Evolutionary conservation across 768 basidiomycete species (phyloP), one percentile per base, ranked within the genome.

Genomic region (Trametes elegans): DNA sequence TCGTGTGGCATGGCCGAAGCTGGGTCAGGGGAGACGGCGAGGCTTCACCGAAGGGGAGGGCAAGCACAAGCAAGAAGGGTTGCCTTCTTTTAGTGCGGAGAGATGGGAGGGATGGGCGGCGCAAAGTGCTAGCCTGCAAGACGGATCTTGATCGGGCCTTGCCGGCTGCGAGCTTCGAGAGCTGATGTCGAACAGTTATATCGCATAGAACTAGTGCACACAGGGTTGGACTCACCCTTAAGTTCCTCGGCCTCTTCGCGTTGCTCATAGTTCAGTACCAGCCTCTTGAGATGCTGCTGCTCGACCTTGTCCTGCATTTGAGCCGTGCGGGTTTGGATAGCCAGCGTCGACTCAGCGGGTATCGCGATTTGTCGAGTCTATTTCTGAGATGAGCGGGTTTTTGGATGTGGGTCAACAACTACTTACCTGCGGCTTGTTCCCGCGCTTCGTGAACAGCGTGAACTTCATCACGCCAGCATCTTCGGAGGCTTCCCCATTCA

Each of bases 271-370:
- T 93, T 82, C 48, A 96, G 79, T 3, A 97, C 97, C 18, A 98
- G 79, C n/a, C 87, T 84, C 75, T 99, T 99, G 62, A 99, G 74
- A 58, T 98, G 92, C 70, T 98, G 93, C 63, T 98, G 96, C 67
- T 99, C 97, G 7, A 91, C 93, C 71, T 88, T 91, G 71, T 95
- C 93, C 68, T 94, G 93, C 58, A 91, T 75, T 66, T 98, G 97
- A 38, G 97, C 92, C 2, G 89, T 83, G 27, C 88, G 84, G 2
- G 94, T 95, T 64, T 97, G 93, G 45, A 94, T 79, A 0, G 96
- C 97, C 27, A 99, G 77, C 2, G 93, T 78, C 7, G 96, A 93
- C 61, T 83, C 87, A 7, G 90, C 75, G 9, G 97, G 97, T 38
- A 99, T 85, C 42, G 92, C 87, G 40, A 99, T 78, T 65, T 91